These are phyloP conservation scores for Pleurotus cornucopiae DNA, from an alignment of 768 basidiomycete species.

Conservation along the genomic window DNA sequence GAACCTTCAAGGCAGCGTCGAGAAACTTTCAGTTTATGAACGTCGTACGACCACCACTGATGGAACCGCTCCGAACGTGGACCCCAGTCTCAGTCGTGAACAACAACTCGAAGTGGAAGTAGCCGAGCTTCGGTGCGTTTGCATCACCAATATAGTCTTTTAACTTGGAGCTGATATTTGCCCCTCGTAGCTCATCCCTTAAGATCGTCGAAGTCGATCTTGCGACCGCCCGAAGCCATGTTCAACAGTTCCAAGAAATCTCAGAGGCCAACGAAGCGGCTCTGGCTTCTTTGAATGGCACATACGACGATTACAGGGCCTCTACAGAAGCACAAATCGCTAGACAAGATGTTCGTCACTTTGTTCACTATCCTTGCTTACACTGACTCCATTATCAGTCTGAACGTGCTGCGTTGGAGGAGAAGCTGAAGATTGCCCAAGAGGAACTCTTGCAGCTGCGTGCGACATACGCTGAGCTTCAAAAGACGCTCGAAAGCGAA, in stretches of 20 bases:
- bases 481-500: conserved; percentile 65
- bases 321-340: conserved; percentile 68
- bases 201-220: conserved; percentile 80
- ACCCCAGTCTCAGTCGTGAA: conserved; percentile 56
- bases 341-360: conserved; percentile 53
- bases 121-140: conserved; percentile 69
- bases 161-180: background rate
- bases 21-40: conserved; percentile 87
- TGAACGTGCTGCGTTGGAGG: conserved; percentile 59
- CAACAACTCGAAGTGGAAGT: conserved; percentile 82
- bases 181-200: conserved; percentile 52
- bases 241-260: conserved; percentile 84
- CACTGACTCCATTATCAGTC: conserved; percentile 36
- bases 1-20: conserved; percentile 71
- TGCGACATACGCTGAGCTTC: conserved; percentile 51
- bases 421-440: conserved; percentile 50
- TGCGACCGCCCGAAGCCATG: conserved; percentile 62
- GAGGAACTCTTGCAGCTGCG: conserved; percentile 48
- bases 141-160: background rate
- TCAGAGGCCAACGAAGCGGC: conserved; percentile 80
- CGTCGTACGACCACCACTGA: conserved; percentile 42
- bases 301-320: conserved; percentile 77
- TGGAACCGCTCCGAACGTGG: conserved; percentile 27
- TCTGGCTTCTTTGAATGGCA: conserved; percentile 60
- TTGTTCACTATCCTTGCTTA: background rate